A percentile compares a stretch with the other conserved stretches of the same genome.
Evolutionary conservation across 768 basidiomycete genomes (phyloP).

Genomic region (Psilocybe sp.): DNA sequence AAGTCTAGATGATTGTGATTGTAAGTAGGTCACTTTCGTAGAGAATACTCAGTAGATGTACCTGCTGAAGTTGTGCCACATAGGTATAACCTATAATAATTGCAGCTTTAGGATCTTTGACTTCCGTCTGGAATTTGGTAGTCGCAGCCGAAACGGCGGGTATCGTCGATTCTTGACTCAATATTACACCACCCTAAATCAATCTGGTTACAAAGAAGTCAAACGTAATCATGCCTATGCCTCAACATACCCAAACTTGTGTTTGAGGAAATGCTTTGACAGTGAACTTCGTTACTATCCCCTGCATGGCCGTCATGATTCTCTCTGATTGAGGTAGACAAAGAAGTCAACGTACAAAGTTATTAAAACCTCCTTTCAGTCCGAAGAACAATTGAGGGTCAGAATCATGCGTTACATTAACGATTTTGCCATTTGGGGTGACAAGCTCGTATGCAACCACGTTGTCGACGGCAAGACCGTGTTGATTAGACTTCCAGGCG

Average conservation of each 20-base stretch:
- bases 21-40: conserved; percentile 8
- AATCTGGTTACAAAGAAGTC: too few relatives aligned
- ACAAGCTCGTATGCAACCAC: conserved; percentile 53
- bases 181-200: conserved; percentile 49
- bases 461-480: conserved; percentile 54
- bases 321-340: neutral
- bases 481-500: conserved; percentile 60
- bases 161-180: conserved; percentile 20
- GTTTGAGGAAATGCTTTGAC: conserved; percentile 52
- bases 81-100: conserved; percentile 47
- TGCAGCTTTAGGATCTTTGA: conserved; percentile 50
- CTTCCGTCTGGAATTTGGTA: conserved; percentile 34
- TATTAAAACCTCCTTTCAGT: conserved; percentile 60
- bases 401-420: conserved; percentile 26
- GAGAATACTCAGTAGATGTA: neutral
- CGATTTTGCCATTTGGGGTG: conserved; percentile 45
- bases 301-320: conserved; percentile 25
- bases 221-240: neutral
- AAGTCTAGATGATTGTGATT: conserved; percentile 8
- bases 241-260: conserved; percentile 52
- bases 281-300: conserved; percentile 59
- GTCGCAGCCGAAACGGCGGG: conserved; percentile 32
- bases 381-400: conserved; percentile 41
- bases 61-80: conserved; percentile 26
- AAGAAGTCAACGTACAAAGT: conserved; percentile 36